These are phyloP conservation scores for Globisporangium splendens DNA, from an alignment of 352 stramenopile species.

Conservation along the genomic window DNA sequence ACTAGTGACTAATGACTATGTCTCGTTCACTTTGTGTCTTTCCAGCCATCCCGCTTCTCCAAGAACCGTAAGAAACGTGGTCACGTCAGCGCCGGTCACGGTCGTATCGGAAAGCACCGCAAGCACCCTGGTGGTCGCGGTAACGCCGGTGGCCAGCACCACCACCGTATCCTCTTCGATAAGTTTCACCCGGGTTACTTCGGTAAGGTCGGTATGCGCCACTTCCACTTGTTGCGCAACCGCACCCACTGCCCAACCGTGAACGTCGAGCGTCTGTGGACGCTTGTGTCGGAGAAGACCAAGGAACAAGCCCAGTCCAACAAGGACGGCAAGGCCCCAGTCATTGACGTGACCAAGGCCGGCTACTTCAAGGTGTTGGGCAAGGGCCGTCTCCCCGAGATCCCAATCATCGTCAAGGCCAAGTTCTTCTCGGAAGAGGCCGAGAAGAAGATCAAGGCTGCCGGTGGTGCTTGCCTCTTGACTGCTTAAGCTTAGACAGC, in stretches of 20 bases:
- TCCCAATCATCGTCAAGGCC: slow-evolving; percentile 99
- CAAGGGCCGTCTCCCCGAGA: slow-evolving; percentile 96
- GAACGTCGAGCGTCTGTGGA: slow-evolving; percentile 99
- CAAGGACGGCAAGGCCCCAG: slow-evolving; percentile 96
- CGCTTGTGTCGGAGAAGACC: slow-evolving; percentile 96
- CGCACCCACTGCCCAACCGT: slow-evolving; percentile 96
- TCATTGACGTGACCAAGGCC: slow-evolving; percentile 97
- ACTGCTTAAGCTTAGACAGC: slow-evolving; percentile 89
- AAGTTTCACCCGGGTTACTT: slow-evolving; percentile 99
- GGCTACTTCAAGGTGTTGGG: slow-evolving; percentile 99
- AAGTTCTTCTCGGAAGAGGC: slow-evolving; percentile 99
- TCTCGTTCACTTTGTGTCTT: background rate
- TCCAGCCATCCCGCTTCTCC: slow-evolving; percentile 82
- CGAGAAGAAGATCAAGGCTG: slow-evolving; percentile 99
- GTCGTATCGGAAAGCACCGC: slow-evolving; percentile 99
- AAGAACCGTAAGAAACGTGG: slow-evolving; percentile 99
- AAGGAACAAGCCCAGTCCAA: slow-evolving; percentile 95
- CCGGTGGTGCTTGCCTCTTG: slow-evolving; percentile 97
- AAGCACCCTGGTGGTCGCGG: slow-evolving; percentile 99
- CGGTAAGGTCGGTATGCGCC: slow-evolving; percentile 99
- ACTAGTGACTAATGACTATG: slow-evolving; percentile 3
- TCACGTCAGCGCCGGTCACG: slow-evolving; percentile 98
- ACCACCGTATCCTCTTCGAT: slow-evolving; percentile 99
- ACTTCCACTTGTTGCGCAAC: slow-evolving; percentile 98
- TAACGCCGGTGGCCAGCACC: slow-evolving; percentile 99